Percentiles rank a stretch among this genome's conserved stretches.
These are phyloP conservation scores for Dillenia turbinata DNA, from an alignment of 164 flowering plant species.

Conservation along the genomic window DNA sequence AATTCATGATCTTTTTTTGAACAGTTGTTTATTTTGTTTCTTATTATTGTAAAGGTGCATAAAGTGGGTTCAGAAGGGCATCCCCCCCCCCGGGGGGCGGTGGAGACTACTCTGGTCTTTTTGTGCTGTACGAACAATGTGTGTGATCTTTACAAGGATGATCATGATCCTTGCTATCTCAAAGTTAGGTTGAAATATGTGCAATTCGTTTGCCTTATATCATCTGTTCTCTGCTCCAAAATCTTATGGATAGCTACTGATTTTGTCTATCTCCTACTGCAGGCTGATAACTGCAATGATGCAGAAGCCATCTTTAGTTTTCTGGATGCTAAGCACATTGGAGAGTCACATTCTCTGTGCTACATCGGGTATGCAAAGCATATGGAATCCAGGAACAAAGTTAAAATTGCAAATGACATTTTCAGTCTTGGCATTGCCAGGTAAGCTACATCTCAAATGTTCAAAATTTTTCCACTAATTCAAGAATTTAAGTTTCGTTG, in stretches of 20 bases:
- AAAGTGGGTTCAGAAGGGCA: constrained; percentile 94
- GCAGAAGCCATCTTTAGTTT: constrained; percentile 77
- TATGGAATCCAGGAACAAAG: constrained; percentile 76
- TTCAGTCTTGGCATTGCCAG: constrained; percentile 70
- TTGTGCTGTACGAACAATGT: constrained; percentile 90
- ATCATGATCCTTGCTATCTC: constrained; percentile 84
- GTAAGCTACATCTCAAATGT: constrained; percentile 26
- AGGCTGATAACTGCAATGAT: constrained; percentile 91
- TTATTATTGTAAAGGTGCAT: constrained; percentile 55
- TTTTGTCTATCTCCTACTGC: constrained; percentile 10
- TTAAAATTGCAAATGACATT: constrained; percentile 60
- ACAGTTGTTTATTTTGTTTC: not conserved
- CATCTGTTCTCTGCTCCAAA: not conserved
- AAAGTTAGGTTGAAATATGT: constrained; percentile 98
- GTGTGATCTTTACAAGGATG: constrained; percentile 92
- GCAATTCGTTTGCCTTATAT: constrained; percentile 17
- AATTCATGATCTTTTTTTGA: too few relatives aligned
- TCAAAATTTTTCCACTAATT: not conserved
- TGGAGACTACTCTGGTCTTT: constrained; percentile 80
- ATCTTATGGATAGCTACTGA: not conserved
- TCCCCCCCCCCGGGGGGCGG: constrained; percentile 72
- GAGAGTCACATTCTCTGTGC: constrained; percentile 60
- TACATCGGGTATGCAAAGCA: constrained; percentile 71
- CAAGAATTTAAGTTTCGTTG: too few relatives aligned
- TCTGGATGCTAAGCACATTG: constrained; percentile 77